These are phyloP conservation scores for Hymenochaete sp. DNA, from an alignment of 1,284 basidiomycete species.

Conservation along the genomic window DNA sequence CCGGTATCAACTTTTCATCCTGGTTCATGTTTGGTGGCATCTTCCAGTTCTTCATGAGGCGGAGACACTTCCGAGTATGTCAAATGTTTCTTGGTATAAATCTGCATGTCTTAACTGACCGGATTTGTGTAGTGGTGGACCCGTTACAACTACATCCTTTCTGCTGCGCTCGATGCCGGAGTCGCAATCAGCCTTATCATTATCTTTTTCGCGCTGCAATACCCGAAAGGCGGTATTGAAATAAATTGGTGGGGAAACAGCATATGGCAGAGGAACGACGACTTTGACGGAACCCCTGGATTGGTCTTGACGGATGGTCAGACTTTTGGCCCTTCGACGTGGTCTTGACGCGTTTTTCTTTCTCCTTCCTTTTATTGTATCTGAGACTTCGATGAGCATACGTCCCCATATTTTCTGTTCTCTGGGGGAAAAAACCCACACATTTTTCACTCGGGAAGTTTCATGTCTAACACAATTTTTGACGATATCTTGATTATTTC, in stretches of 20 bases:
- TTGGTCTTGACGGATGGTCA: slow-evolving; percentile 34
- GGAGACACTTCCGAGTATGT: slow-evolving; percentile 53
- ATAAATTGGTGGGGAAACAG: slow-evolving; percentile 64
- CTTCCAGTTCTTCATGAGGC: slow-evolving; percentile 76
- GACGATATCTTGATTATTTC: too few species aligned
- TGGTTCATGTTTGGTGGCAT: slow-evolving; percentile 66
- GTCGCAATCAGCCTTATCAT: slow-evolving; percentile 25
- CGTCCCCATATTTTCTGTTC: too few species aligned
- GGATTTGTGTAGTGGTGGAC: slow-evolving; percentile 57
- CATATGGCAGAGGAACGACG: slow-evolving; percentile 52
- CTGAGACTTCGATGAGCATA: too few species aligned
- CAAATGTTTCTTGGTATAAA: not conserved
- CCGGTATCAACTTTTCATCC: slow-evolving; percentile 71
- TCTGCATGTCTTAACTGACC: not conserved
- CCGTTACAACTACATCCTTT: slow-evolving; percentile 78
- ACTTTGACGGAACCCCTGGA: slow-evolving; percentile 49
- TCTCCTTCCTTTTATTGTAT: slow-evolving; percentile 1
- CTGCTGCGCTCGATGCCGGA: slow-evolving; percentile 28
- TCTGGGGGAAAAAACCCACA: too few species aligned
- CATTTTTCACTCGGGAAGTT: too few species aligned
- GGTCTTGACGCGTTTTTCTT: slow-evolving; percentile 31
- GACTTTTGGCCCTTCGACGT: slow-evolving; percentile 50
- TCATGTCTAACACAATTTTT: too few species aligned
- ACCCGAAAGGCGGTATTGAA: slow-evolving; percentile 22
- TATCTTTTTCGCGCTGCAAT: slow-evolving; percentile 28